Evolutionary conservation across 2,329 filamentous ascomycete genomes (phyloP).

Genomic region (Sporothrix euskadiensis): DNA sequence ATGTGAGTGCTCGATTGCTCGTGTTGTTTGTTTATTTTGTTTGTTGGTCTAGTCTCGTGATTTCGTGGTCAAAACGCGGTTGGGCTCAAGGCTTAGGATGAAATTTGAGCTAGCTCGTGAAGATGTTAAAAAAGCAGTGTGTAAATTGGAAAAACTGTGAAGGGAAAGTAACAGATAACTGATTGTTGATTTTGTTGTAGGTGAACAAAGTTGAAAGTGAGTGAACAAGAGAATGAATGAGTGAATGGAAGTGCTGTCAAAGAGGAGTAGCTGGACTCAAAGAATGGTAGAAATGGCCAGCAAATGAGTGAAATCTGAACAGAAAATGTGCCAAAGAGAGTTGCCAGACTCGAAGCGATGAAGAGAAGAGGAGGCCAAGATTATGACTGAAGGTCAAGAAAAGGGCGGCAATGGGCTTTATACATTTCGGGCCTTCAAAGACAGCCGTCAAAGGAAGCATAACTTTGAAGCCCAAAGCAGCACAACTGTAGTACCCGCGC

Average conservation of each 20-base stretch:
- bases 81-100: background rate
- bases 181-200: background rate
- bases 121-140: background rate
- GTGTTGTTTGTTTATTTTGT: background rate
- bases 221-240: background rate
- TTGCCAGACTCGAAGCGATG: background rate
- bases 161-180: background rate
- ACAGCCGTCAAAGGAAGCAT: background rate
- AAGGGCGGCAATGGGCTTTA: background rate
- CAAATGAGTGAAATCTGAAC: background rate
- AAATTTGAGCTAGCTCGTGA: background rate
- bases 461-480: background rate
- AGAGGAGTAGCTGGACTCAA: background rate
- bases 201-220: slow-evolving; percentile 7
- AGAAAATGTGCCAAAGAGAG: background rate
- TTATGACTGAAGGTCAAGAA: background rate
- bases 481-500: background rate
- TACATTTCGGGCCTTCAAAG: background rate
- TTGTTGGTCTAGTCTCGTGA: background rate
- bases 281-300: background rate
- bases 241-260: background rate
- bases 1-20: background rate
- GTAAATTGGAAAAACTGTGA: background rate
- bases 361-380: background rate
- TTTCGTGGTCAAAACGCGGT: background rate